phyloP scores from a whole-genome alignment of 768 basidiomycete genomes.

The Mycena venus region DNA sequence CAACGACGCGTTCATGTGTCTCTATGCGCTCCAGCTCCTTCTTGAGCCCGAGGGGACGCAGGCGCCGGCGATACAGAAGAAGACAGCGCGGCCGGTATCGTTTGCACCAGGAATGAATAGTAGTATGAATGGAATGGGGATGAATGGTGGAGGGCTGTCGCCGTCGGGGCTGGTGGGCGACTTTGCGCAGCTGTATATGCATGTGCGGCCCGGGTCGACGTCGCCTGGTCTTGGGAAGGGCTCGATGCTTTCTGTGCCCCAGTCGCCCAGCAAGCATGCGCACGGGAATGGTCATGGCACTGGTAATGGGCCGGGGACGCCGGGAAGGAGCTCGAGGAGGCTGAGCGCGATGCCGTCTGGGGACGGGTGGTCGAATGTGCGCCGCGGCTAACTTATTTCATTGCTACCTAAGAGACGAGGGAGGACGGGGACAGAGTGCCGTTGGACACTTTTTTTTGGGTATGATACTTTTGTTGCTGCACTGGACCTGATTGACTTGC shows the following conservation, averaged over 20 bases:
- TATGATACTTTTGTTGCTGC: background rate
- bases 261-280: slow-evolving; percentile 18
- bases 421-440: background rate
- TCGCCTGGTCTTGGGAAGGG: slow-evolving; percentile 4
- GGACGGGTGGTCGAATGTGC: slow-evolving; percentile 26
- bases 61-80: slow-evolving; percentile 45
- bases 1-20: slow-evolving; percentile 80
- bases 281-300: slow-evolving; percentile 15
- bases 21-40: slow-evolving; percentile 79
- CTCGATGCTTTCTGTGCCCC: slow-evolving; percentile 21
- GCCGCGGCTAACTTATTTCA: background rate
- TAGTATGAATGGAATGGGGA: background rate
- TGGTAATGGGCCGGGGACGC: background rate
- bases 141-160: slow-evolving; percentile 1
- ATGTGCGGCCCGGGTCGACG: slow-evolving; percentile 11
- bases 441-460: slow-evolving; percentile 21
- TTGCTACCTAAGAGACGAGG: background rate
- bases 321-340: slow-evolving; percentile 25
- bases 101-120: background rate
- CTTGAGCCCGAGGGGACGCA: slow-evolving; percentile 65
- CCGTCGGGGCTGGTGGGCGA: slow-evolving; percentile 24
- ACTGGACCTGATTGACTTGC: background rate
- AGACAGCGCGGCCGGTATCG: slow-evolving; percentile 37
- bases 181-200: slow-evolving; percentile 27
- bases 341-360: slow-evolving; percentile 22